A percentile compares a stretch with the other conserved stretches of the same genome.
Conservation (phyloP, 2,329 filamentous ascomycete genomes). For the Ophiostoma piceae region DNA sequence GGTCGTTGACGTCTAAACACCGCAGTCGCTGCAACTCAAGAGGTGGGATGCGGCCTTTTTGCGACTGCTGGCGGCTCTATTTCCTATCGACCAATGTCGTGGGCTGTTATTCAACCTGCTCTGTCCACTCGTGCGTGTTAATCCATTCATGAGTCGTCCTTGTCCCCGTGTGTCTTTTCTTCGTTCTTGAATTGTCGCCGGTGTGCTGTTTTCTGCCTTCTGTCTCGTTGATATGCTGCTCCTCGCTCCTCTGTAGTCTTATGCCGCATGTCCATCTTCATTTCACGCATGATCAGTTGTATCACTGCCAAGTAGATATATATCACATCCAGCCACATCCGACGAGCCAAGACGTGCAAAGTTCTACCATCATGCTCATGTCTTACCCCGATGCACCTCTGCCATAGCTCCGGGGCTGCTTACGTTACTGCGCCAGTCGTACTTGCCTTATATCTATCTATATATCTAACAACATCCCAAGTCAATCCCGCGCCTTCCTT, state of each 20-base stretch:
- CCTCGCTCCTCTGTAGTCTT: not conserved
- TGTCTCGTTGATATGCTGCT: not conserved
- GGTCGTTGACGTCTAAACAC: not conserved
- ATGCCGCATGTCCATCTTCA: not conserved
- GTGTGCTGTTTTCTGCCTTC: not conserved
- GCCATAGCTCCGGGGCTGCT: not conserved
- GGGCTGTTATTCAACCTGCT: not conserved
- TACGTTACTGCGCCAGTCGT: not conserved
- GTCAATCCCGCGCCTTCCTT: slow-evolving; percentile 13
- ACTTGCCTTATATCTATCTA: not conserved
- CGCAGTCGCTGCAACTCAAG: not conserved
- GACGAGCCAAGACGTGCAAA: not conserved
- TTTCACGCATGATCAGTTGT: not conserved
- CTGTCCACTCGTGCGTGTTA: not conserved
- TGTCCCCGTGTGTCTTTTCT: not conserved
- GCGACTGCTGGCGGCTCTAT: not conserved
- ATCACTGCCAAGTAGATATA: not conserved
- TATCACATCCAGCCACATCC: not conserved
- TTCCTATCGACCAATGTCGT: not conserved
- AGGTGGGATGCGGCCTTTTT: slow-evolving; percentile 13
- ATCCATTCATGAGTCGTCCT: not conserved
- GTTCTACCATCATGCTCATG: not conserved
- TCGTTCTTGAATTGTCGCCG: not conserved
- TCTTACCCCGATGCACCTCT: not conserved
- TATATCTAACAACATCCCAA: not conserved